A percentile compares a stretch with the other conserved stretches of the same genome.
Evolutionary conservation across 306 rosid species (phyloP).

Genomic region (Dryas drummondii): DNA sequence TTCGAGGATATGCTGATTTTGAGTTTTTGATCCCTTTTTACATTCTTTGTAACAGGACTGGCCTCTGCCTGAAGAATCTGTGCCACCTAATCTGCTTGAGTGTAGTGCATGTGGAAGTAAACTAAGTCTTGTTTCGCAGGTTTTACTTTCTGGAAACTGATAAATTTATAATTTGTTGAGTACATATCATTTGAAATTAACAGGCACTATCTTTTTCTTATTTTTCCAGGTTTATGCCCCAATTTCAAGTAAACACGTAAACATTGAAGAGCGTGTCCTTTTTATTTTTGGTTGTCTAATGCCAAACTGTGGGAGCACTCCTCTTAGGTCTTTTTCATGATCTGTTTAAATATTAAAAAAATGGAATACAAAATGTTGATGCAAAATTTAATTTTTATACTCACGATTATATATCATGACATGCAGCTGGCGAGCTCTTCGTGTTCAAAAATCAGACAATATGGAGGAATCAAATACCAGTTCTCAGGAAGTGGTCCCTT

Average conservation of each 20-base stretch:
- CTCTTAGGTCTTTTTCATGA: conserved; percentile 40
- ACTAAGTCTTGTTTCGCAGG: conserved; percentile 68
- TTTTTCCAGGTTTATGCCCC: conserved; percentile 68
- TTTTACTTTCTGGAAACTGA: conserved; percentile 13
- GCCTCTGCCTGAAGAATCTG: conserved; percentile 50
- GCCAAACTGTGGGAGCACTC: conserved; percentile 49
- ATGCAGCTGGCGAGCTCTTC: conserved; percentile 68
- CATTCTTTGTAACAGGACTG: conserved; percentile 50
- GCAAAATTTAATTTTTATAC: not conserved
- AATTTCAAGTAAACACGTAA: conserved; percentile 25
- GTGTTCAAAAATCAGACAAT: conserved; percentile 52
- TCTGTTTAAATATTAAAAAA: not conserved
- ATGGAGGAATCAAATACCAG: conserved; percentile 17
- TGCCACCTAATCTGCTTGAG: conserved; percentile 41
- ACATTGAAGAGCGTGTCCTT: conserved; percentile 59
- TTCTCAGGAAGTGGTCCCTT: conserved; percentile 22
- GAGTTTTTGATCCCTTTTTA: not conserved
- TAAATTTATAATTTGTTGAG: not conserved
- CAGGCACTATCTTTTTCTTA: not conserved
- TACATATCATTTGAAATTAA: not conserved
- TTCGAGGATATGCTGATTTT: not conserved
- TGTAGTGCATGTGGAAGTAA: conserved; percentile 53
- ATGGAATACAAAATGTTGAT: not conserved
- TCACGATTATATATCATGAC: not conserved
- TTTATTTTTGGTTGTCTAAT: conserved; percentile 65